phyloP scores from a whole-genome alignment of 305 asterid species.

The Lippia alba region DNA sequence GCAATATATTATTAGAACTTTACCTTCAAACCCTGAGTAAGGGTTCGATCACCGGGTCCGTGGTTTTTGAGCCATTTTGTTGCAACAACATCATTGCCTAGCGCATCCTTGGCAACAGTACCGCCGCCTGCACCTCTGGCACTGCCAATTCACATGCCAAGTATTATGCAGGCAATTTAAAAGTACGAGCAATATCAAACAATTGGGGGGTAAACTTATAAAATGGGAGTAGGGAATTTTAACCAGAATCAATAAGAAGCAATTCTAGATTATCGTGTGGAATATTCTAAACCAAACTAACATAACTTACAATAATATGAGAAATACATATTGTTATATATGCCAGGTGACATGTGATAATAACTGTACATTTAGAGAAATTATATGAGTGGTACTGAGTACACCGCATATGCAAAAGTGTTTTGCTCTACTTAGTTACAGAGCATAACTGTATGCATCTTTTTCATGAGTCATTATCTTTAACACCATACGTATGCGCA shows the following conservation, averaged over 20 bases:
- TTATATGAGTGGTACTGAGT: too few relatives aligned
- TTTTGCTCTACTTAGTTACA: too few relatives aligned
- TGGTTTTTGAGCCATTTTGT: slow-evolving; percentile 65
- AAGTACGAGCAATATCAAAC: background rate
- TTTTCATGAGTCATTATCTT: background rate
- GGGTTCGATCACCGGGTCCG: slow-evolving; percentile 89
- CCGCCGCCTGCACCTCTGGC: slow-evolving; percentile 61
- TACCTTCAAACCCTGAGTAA: slow-evolving; percentile 88
- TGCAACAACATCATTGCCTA: slow-evolving; percentile 80
- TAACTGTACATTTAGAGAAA: too few relatives aligned
- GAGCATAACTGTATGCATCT: background rate
- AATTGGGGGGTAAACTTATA: background rate
- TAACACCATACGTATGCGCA: background rate
- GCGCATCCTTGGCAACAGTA: slow-evolving; percentile 77
- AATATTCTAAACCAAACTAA: too few relatives aligned
- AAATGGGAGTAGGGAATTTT: background rate
- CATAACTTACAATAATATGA: too few relatives aligned
- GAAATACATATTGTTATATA: too few relatives aligned
- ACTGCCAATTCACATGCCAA: slow-evolving; percentile 40
- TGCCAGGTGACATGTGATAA: too few relatives aligned
- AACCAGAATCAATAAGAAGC: background rate
- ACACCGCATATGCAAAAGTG: too few relatives aligned
- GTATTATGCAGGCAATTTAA: background rate
- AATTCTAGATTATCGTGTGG: background rate
- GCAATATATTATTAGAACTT: background rate